Conservation (phyloP, 2,329 filamentous ascomycete genomes). For the Ilyonectria mors-panacis region DNA sequence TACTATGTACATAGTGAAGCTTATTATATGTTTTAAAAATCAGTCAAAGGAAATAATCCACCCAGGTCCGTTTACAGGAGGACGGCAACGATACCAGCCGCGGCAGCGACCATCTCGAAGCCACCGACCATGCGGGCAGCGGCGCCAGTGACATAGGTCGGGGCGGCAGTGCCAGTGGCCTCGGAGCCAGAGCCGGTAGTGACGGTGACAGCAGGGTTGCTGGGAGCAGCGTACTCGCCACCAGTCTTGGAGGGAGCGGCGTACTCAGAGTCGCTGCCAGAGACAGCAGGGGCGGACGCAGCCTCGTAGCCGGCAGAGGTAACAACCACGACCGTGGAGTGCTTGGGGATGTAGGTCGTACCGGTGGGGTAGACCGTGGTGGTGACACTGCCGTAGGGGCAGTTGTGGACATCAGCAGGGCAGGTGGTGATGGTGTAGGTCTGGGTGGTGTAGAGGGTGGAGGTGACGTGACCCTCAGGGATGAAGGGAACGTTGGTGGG, state of each 20-base stretch:
- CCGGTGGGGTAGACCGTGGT: conserved; percentile 48
- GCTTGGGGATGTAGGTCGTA: conserved; percentile 52
- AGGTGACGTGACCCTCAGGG: conserved; percentile 50
- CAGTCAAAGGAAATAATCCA: conserved; percentile 38
- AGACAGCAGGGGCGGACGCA: background rate
- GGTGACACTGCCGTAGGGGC: conserved; percentile 51
- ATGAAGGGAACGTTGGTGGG: conserved; percentile 35
- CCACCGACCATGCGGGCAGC: conserved; percentile 51
- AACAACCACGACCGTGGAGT: background rate
- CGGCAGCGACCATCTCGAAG: conserved; percentile 49
- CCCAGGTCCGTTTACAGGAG: conserved; percentile 51
- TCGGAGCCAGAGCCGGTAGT: conserved; percentile 34
- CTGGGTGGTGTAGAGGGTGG: conserved; percentile 51
- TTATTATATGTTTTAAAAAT: conserved; percentile 44
- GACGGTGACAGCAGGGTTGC: conserved; percentile 41
- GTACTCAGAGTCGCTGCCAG: background rate
- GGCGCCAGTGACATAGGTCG: conserved; percentile 48
- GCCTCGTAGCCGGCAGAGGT: conserved; percentile 17
- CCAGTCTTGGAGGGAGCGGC: background rate
- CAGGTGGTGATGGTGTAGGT: conserved; percentile 53
- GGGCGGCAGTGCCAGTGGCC: conserved; percentile 37
- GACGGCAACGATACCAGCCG: conserved; percentile 52
- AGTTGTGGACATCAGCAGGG: conserved; percentile 48
- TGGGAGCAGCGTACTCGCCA: conserved; percentile 19
- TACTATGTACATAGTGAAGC: conserved; percentile 50